These are phyloP conservation scores for Zizania palustris DNA, from an alignment of 202 grass and related monocot species.

Conservation along the genomic window DNA sequence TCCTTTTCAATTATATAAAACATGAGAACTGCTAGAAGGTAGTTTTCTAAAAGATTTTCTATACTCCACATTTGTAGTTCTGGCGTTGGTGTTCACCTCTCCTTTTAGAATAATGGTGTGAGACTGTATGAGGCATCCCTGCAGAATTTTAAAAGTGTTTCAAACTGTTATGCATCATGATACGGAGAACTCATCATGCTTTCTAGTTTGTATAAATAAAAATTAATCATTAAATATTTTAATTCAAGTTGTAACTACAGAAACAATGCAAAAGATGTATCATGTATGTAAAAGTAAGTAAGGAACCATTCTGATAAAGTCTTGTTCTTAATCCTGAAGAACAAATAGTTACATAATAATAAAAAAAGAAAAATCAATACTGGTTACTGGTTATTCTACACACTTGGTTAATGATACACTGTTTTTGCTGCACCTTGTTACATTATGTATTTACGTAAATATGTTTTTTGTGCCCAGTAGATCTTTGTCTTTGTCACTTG, in stretches of 20 bases:
- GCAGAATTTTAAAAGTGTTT: neutral
- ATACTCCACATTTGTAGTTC: neutral
- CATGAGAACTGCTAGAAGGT: neutral
- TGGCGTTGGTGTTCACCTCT: slow-evolving; percentile 8
- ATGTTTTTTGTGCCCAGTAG: slow-evolving; percentile 22
- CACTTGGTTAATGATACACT: neutral
- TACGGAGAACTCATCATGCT: no score
- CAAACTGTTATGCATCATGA: neutral
- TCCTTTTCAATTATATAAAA: neutral
- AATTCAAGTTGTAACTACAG: no score
- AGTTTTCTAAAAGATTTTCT: neutral
- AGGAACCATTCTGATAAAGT: neutral
- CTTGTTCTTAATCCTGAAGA: slow-evolving; percentile 14
- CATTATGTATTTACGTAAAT: neutral
- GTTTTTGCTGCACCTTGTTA: neutral
- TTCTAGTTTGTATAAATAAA: neutral
- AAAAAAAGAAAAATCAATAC: no score
- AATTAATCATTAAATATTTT: neutral
- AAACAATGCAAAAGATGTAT: neutral
- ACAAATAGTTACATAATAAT: neutral
- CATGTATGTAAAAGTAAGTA: no score
- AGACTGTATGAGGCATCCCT: neutral
- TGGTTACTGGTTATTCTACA: neutral
- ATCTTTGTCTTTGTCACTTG: neutral
- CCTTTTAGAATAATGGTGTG: neutral